Conservation (phyloP, 352 stramenopile species). For the Saprolegnia diclina region DNA sequence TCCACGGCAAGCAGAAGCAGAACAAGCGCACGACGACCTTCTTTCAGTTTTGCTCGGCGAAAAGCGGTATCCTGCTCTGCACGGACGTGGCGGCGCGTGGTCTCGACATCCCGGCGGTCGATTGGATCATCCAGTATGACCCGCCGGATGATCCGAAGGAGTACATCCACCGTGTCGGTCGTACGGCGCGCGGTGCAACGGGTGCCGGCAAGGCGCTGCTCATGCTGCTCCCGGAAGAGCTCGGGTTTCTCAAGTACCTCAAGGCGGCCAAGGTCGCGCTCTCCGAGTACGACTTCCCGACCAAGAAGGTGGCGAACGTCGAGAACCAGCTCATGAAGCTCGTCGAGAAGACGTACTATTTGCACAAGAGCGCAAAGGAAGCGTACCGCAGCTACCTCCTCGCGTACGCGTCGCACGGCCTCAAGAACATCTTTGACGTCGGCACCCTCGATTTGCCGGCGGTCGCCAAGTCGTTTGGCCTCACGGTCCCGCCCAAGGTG, state of each 20-base stretch:
- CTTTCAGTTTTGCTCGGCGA: conserved; percentile 55
- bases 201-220: conserved; percentile 93
- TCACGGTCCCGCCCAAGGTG: conserved; percentile 95
- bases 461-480: conserved; percentile 96
- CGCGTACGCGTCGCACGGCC: conserved; percentile 95
- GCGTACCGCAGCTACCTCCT: conserved; percentile 97
- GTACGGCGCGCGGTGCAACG: conserved; percentile 74
- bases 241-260: conserved; percentile 97
- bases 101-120: conserved; percentile 90
- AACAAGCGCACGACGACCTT: conserved; percentile 70
- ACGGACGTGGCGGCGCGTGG: conserved; percentile 90
- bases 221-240: conserved; percentile 97
- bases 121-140: conserved; percentile 93
- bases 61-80: conserved; percentile 79
- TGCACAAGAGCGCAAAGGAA: conserved; percentile 96
- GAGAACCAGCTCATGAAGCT: conserved; percentile 96
- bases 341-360: conserved; percentile 99
- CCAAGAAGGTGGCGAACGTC: conserved; percentile 97
- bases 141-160: conserved; percentile 87
- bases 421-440: conserved; percentile 99
- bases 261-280: conserved; percentile 96
- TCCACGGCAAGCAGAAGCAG: conserved; percentile 52
- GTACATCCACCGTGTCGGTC: conserved; percentile 86
- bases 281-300: conserved; percentile 99
- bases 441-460: conserved; percentile 94